phyloP scores from a whole-genome alignment of 2,329 filamentous ascomycete genomes.

The Monosporascus sp. region DNA sequence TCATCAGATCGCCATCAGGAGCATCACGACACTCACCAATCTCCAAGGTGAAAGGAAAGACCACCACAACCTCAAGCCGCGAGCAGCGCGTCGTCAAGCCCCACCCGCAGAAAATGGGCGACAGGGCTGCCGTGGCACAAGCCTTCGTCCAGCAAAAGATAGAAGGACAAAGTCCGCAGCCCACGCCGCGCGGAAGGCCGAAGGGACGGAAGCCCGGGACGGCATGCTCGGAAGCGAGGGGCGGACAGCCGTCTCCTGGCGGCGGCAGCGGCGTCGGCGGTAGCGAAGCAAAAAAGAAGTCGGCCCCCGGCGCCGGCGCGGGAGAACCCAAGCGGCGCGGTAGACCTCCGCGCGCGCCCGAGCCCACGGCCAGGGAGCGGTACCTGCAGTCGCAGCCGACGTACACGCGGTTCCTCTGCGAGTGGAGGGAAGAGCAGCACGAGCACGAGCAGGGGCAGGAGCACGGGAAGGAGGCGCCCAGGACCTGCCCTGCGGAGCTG shows the following conservation, averaged over 20 bases:
- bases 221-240: slow-evolving; percentile 21
- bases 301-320: neutral
- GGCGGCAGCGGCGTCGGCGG: neutral
- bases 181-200: slow-evolving; percentile 39
- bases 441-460: neutral
- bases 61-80: slow-evolving; percentile 2
- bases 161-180: slow-evolving; percentile 11
- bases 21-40: slow-evolving; percentile 9
- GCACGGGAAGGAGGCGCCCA: neutral
- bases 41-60: neutral
- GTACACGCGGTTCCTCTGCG: slow-evolving; percentile 51
- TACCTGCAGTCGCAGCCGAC: slow-evolving; percentile 37
- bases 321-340: slow-evolving; percentile 33
- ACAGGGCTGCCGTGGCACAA: slow-evolving; percentile 2
- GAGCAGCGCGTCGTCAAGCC: neutral
- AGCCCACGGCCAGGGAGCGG: slow-evolving; percentile 32
- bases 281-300: slow-evolving; percentile 1
- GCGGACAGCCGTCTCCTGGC: slow-evolving; percentile 14
- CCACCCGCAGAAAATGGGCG: slow-evolving; percentile 1
- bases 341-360: slow-evolving; percentile 33
- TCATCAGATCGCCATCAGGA: slow-evolving; percentile 17
- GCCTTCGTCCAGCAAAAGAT: slow-evolving; percentile 2
- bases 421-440: slow-evolving; percentile 39
- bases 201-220: slow-evolving; percentile 38
- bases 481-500: slow-evolving; percentile 50